Evolutionary conservation across 1,139 yeast species (phyloP).

Genomic region (Diutina catenulata): DNA sequence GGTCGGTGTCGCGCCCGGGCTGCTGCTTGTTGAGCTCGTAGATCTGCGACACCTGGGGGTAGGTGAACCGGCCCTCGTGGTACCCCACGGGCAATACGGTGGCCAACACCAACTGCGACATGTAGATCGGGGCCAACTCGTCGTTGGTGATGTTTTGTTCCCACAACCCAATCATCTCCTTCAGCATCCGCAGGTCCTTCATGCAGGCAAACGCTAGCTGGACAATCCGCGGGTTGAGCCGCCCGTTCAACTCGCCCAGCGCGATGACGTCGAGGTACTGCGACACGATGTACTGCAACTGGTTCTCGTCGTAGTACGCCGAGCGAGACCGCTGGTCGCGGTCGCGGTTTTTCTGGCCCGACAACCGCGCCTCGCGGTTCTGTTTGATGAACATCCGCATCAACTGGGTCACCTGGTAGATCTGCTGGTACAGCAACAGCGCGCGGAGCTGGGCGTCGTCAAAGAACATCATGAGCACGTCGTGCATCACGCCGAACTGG

Average conservation of each 20-base stretch:
- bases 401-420: constrained; percentile 16
- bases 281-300: constrained; percentile 23
- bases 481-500: constrained; percentile 6
- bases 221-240: constrained; percentile 14
- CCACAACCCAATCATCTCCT: constrained; percentile 30
- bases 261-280: constrained; percentile 21
- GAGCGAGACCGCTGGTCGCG: constrained; percentile 22
- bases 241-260: constrained; percentile 19
- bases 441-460: constrained; percentile 17
- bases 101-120: constrained; percentile 35
- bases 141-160: constrained; percentile 29
- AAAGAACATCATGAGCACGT: constrained; percentile 15
- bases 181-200: constrained; percentile 23
- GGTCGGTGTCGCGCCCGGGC: constrained; percentile 10
- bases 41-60: constrained; percentile 39
- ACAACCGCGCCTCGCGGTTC: constrained; percentile 22
- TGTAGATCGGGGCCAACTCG: constrained; percentile 18
- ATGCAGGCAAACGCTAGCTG: constrained; percentile 19
- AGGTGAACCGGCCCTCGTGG: constrained; percentile 46
- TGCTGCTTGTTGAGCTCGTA: constrained; percentile 22
- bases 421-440: constrained; percentile 18
- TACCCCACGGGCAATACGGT: constrained; percentile 60
- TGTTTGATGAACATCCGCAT: constrained; percentile 17
- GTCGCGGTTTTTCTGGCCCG: constrained; percentile 25
- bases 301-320: constrained; percentile 19